A percentile compares a stretch with the other conserved stretches of the same genome.
phyloP scores from a whole-genome alignment of 306 rosid genomes.

The Prunus padus region DNA sequence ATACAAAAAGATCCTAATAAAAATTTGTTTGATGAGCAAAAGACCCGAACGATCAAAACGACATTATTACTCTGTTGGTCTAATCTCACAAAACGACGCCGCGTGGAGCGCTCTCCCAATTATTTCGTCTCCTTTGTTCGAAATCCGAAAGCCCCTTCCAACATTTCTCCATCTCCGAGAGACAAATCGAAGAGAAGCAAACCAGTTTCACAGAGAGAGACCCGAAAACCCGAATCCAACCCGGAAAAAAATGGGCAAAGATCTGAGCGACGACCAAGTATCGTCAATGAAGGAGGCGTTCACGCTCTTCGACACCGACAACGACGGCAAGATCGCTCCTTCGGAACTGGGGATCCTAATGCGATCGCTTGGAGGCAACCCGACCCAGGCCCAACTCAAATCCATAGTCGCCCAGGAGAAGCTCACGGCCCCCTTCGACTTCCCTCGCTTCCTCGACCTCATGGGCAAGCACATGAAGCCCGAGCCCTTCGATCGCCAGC shows the following conservation, averaged over 20 bases:
- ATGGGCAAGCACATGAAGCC: constrained; percentile 95
- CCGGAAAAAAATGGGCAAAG: constrained; percentile 67
- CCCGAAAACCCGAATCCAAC: constrained; percentile 16
- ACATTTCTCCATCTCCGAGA: background rate
- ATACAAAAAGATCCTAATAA: too few species aligned
- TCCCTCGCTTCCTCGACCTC: constrained; percentile 76
- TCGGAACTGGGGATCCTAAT: constrained; percentile 97
- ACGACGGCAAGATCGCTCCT: constrained; percentile 88
- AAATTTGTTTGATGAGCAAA: background rate
- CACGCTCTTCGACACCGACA: constrained; percentile 85
- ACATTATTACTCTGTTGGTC: background rate
- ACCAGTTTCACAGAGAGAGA: background rate
- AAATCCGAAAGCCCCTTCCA: background rate
- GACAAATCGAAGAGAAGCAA: constrained; percentile 8
- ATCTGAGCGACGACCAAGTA: constrained; percentile 90
- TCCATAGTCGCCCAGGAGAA: constrained; percentile 76
- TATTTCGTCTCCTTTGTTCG: background rate
- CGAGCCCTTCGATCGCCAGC: constrained; percentile 96
- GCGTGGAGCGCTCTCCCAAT: background rate
- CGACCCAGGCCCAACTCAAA: constrained; percentile 96
- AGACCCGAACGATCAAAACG: background rate
- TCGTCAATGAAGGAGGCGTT: constrained; percentile 95
- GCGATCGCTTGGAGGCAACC: constrained; percentile 97
- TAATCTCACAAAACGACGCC: constrained; percentile 21
- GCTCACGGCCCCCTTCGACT: constrained; percentile 77